Evolutionary conservation across 371 early-diverging fungal species (phyloP).

Genomic region (Mortierella sp.): DNA sequence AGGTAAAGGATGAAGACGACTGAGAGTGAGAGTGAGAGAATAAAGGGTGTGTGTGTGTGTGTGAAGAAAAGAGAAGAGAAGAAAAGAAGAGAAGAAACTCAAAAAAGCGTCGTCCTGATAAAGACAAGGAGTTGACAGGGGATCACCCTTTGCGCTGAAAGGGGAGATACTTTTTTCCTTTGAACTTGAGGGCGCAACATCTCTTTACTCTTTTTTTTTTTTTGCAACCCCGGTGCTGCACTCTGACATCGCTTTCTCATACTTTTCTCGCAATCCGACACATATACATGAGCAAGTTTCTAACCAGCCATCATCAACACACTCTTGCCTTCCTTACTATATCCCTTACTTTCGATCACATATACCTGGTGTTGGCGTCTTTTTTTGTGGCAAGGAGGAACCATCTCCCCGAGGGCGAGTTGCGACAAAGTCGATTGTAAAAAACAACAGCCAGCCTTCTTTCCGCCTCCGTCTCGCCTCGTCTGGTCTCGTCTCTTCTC

Average conservation of each 20-base stretch:
- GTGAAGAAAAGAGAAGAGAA: neutral
- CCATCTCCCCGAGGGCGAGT: neutral
- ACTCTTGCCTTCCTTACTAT: neutral
- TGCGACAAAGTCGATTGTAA: neutral
- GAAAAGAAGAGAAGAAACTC: neutral
- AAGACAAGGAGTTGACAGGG: neutral
- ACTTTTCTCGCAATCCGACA: neutral
- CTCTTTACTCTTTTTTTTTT: neutral
- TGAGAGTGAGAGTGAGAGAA: neutral
- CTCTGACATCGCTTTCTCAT: neutral
- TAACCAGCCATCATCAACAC: neutral
- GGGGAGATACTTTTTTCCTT: slow-evolving; percentile 14
- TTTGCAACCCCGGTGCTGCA: slow-evolving; percentile 13
- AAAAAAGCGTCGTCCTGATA: neutral
- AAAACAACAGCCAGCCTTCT: neutral
- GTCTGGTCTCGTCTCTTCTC: neutral
- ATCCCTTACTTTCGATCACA: neutral
- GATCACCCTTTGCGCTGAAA: neutral
- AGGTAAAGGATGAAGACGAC: neutral
- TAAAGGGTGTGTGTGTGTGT: too few species aligned
- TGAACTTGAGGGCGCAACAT: neutral
- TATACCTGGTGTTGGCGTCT: too few species aligned
- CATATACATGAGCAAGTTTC: too few species aligned
- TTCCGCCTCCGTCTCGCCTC: neutral
- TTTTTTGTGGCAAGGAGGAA: neutral